These are phyloP conservation scores for Globisporangium cystogenes DNA, from an alignment of 352 stramenopile genomes.

Conservation along the genomic window DNA sequence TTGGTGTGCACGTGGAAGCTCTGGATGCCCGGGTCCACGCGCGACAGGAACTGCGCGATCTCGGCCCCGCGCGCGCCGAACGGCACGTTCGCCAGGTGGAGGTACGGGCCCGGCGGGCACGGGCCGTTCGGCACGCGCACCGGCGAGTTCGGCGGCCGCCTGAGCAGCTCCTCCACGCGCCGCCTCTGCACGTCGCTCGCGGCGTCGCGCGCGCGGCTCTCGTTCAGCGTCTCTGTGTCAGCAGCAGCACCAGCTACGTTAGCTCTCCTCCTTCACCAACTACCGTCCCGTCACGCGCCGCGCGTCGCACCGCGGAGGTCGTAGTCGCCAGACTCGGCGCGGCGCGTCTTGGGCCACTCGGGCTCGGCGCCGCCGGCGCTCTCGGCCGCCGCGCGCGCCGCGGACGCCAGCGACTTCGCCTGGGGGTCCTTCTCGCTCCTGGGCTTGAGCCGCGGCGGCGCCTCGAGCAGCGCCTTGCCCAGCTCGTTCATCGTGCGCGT, in stretches of 20 bases:
- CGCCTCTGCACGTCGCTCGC: slow-evolving; percentile 12
- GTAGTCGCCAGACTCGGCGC: neutral
- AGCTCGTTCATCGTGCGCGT: slow-evolving; percentile 56
- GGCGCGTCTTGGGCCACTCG: neutral
- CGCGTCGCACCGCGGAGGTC: neutral
- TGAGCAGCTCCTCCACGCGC: slow-evolving; percentile 2
- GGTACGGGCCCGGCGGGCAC: slow-evolving; percentile 60
- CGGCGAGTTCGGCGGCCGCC: slow-evolving; percentile 5
- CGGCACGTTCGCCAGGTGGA: slow-evolving; percentile 70
- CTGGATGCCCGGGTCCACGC: slow-evolving; percentile 42
- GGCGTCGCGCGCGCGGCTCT: neutral
- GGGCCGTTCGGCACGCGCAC: neutral
- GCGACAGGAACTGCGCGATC: slow-evolving; percentile 44
- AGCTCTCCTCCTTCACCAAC: too few species aligned
- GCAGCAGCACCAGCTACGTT: too few species aligned
- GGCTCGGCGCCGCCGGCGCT: neutral
- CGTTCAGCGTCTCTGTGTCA: slow-evolving; percentile 1
- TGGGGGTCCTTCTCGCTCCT: neutral
- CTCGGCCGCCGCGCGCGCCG: neutral
- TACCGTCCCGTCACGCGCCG: too few species aligned
- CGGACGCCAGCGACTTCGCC: neutral
- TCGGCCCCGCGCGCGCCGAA: slow-evolving; percentile 28
- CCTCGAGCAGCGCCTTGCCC: slow-evolving; percentile 37
- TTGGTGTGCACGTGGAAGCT: slow-evolving; percentile 55
- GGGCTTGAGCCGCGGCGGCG: too few species aligned